Base-by-base conservation (phyloP, 441 rosid genomes). In the Kokia cookei region DNA sequence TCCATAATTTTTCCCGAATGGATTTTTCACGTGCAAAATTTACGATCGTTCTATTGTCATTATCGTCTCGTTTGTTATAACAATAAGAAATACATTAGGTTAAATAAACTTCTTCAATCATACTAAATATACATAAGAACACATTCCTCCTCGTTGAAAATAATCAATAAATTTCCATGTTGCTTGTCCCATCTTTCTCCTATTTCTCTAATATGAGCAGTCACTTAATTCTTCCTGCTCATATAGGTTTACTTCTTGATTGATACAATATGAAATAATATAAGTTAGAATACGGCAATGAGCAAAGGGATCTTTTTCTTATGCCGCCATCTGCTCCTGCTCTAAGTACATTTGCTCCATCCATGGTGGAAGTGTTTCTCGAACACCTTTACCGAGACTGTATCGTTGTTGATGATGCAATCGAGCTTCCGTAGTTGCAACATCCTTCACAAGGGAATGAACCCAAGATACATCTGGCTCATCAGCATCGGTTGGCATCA, bases 401-500 rank as follows among this genome's bases (percentile, higher is more conserved):
- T 81, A 85, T 10, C 13, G 75, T 58, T 77, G 80, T 42, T 54
- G 84, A 61, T 57, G 75, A 53, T 65, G 69, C 71, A 67, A 40
- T 15, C 84, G 83, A 50, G 58, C 73, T 74, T 85, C 73, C 24
- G 57, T 85, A 0, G 85, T 86, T 26, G 84, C 73, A 55, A 50
- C 89, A 45, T 94, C 98, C 84, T 87, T 91, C 63, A 94, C 97
- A 78, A 92, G 54, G 32, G 95, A 84, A 78, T 87, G 78, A 76
- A 94, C 97, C 98, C 97, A 91, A 9, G 98, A 94, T 37, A 92
- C 97, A 73, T 94, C 98, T 13, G 97, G 97, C 84, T 94, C 98
- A 0, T 82, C 78, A 9, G 78, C 53, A 22, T 66, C 53, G 0
- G 82, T 73, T 45, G 73, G 63, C 40, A 65, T 67, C 40, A 57